phyloP scores from a whole-genome alignment of 345 rosid genomes.

The Triadica sebifera region DNA sequence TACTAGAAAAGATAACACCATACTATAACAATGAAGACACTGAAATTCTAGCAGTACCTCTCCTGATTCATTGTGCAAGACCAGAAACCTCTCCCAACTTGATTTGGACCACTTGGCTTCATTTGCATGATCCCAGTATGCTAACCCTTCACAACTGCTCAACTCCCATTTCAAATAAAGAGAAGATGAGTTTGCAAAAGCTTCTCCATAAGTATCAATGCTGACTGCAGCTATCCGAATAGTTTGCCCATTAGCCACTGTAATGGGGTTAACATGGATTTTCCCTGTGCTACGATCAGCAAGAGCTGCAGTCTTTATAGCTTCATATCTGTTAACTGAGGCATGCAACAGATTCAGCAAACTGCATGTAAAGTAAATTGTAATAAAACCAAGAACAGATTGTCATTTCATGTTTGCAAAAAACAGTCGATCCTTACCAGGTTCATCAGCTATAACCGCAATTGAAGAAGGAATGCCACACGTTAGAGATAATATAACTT shows the following conservation, averaged over 20 bases:
- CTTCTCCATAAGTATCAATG: constrained; percentile 57
- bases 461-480: constrained; percentile 77
- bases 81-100: constrained; percentile 81
- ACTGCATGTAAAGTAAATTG: constrained; percentile 13
- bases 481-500: constrained; percentile 49
- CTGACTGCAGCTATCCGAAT: constrained; percentile 81
- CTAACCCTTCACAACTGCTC: constrained; percentile 62
- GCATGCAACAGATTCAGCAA: constrained; percentile 29
- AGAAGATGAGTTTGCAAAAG: constrained; percentile 92
- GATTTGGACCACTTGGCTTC: constrained; percentile 45
- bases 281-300: constrained; percentile 54
- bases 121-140: constrained; percentile 65
- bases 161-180: constrained; percentile 81
- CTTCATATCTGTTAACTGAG: constrained; percentile 67
- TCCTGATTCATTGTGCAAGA: constrained; percentile 77
- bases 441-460: constrained; percentile 78
- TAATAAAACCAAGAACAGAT: neutral
- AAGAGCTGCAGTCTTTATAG: constrained; percentile 51
- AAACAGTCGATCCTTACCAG: constrained; percentile 44
- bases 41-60: constrained; percentile 42
- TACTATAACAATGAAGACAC: constrained; percentile 1
- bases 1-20: neutral
- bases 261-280: constrained; percentile 58
- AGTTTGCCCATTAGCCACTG: constrained; percentile 85
- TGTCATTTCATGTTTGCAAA: neutral